Evolutionary conservation across 345 rosid genomes (phyloP).

Genomic region (Citrus unshiu): DNA sequence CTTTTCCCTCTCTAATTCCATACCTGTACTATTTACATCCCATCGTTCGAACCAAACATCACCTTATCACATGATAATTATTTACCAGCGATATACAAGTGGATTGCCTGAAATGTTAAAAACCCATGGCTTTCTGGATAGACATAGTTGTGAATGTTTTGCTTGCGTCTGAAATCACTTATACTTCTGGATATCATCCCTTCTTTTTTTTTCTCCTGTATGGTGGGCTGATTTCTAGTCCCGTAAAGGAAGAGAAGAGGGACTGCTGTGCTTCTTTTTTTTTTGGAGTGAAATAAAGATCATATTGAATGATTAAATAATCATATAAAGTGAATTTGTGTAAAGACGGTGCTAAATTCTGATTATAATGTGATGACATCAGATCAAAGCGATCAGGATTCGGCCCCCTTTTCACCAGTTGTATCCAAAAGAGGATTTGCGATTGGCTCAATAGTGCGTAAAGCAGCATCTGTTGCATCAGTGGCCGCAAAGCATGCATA

Average conservation of each 20-base stretch:
- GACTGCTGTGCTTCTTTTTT: neutral
- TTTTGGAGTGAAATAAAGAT: neutral
- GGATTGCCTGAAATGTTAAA: neutral
- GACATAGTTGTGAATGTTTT: neutral
- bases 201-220: neutral
- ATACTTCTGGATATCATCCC: neutral
- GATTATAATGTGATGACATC: constrained; percentile 30
- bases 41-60: neutral
- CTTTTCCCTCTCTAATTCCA: neutral
- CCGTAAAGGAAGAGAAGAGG: neutral
- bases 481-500: constrained; percentile 94
- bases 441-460: constrained; percentile 74
- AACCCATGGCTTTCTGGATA: neutral
- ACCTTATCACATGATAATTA: neutral
- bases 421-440: constrained; percentile 71
- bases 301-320: constrained; percentile 6
- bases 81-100: neutral
- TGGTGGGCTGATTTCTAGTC: neutral
- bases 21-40: neutral
- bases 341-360: constrained; percentile 13
- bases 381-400: constrained; percentile 92
- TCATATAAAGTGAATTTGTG: constrained; percentile 7
- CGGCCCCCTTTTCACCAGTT: constrained; percentile 79
- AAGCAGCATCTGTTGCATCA: constrained; percentile 92
- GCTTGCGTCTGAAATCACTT: neutral